Conservation (phyloP, 75 land plant genomes). For the Pinus taeda region DNA sequence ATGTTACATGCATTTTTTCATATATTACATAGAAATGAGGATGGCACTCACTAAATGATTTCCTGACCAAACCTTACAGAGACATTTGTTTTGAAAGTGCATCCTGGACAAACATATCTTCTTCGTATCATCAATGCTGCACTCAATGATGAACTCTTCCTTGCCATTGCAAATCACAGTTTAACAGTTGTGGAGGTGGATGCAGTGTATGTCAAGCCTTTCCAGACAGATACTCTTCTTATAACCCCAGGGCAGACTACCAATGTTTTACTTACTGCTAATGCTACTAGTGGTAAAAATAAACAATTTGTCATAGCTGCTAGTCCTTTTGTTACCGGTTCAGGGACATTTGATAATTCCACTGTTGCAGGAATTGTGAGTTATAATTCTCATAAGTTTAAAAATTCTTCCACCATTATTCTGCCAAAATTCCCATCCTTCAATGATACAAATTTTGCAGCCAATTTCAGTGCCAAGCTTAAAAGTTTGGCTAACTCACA, state of each 20-base stretch:
- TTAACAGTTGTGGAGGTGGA: conserved; percentile 46
- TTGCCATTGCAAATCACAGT: conserved; percentile 54
- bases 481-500: conserved; percentile 29
- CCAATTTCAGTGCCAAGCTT: conserved; percentile 24
- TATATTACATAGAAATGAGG: not conserved
- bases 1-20: not conserved
- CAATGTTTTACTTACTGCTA: conserved; percentile 40
- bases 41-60: not conserved
- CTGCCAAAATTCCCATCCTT: conserved; percentile 28
- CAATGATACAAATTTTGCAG: conserved; percentile 39
- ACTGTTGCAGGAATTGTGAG: conserved; percentile 26
- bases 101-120: conserved; percentile 44
- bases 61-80: conserved; percentile 16
- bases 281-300: conserved; percentile 10
- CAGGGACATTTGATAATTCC: conserved; percentile 36
- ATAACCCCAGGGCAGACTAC: conserved; percentile 59
- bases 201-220: conserved; percentile 47
- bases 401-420: not conserved
- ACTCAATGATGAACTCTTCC: conserved; percentile 58
- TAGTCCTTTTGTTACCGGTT: conserved; percentile 19
- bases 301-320: conserved; percentile 33
- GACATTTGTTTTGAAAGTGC: conserved; percentile 43
- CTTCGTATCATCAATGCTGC: conserved; percentile 62
- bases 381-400: conserved; percentile 6
- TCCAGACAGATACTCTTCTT: conserved; percentile 22